phyloP scores from a whole-genome alignment of 139 green algal genomes.

The Cymbomonas tetramitiformis region DNA sequence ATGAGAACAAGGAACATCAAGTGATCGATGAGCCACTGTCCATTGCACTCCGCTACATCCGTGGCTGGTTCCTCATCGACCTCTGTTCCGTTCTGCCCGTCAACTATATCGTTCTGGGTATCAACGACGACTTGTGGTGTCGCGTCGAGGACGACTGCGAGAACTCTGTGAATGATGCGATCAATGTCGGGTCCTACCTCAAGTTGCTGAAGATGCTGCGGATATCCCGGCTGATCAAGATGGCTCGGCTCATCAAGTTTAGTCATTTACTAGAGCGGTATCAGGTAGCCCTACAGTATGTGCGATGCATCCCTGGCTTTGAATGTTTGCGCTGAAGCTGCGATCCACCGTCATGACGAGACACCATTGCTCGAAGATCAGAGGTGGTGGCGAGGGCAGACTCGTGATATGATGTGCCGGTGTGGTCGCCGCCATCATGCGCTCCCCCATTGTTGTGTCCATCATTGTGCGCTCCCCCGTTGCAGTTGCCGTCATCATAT shows the following conservation, averaged over 20 bases:
- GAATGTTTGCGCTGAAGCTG: too few relatives aligned
- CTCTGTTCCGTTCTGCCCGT: neutral
- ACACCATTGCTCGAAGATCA: too few relatives aligned
- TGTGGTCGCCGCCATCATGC: too few relatives aligned
- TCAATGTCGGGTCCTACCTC: neutral
- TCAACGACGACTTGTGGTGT: neutral
- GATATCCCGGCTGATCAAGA: constrained; percentile 3
- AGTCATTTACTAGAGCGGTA: constrained; percentile 6
- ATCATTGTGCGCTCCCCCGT: too few relatives aligned
- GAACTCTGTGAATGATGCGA: neutral
- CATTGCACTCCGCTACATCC: constrained; percentile 8
- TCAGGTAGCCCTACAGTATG: constrained; percentile 3
- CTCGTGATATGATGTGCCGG: too few relatives aligned
- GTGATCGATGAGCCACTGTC: too few relatives aligned
- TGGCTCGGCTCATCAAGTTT: neutral
- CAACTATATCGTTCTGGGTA: neutral
- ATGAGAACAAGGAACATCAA: too few relatives aligned
- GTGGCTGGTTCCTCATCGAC: constrained; percentile 12
- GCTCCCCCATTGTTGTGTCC: too few relatives aligned
- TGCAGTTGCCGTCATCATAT: too few relatives aligned
- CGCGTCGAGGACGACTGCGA: neutral
- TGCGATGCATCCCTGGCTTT: too few relatives aligned
- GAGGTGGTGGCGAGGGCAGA: too few relatives aligned
- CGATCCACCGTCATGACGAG: too few relatives aligned
- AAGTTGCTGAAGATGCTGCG: constrained; percentile 1